phyloP scores from a whole-genome alignment of 2,329 filamentous ascomycete species.

The Beauveria asiatica region DNA sequence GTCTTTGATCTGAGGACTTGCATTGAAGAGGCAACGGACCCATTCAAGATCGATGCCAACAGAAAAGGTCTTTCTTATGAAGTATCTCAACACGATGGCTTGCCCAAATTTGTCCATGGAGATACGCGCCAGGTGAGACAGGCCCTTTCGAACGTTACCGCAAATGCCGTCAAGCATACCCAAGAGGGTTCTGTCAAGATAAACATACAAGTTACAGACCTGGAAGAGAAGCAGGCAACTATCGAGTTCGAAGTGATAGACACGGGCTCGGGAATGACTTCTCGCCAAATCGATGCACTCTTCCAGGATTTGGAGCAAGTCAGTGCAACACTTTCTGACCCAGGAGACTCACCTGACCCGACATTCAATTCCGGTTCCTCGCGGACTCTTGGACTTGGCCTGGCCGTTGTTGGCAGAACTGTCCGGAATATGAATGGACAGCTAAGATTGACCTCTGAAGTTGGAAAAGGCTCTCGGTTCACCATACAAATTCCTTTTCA shows the following conservation, averaged over 20 bases:
- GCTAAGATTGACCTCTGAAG: conserved; percentile 72
- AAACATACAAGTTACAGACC: conserved; percentile 55
- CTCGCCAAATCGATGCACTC: conserved; percentile 45
- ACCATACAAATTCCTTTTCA: conserved; percentile 71
- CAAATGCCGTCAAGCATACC: conserved; percentile 80
- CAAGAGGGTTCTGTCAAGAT: conserved; percentile 57
- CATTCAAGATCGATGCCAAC: conserved; percentile 64
- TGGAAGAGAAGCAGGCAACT: conserved; percentile 45
- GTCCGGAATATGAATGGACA: conserved; percentile 89
- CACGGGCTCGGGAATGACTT: conserved; percentile 65
- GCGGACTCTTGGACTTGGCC: conserved; percentile 63
- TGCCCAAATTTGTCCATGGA: conserved; percentile 66
- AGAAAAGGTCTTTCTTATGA: conserved; percentile 68
- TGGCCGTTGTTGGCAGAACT: conserved; percentile 82
- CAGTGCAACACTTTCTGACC: conserved; percentile 31
- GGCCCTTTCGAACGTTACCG: conserved; percentile 71
- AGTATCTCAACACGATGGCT: conserved; percentile 55
- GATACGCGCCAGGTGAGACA: conserved; percentile 76
- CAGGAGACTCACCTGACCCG: neutral
- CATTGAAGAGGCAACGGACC: conserved; percentile 66
- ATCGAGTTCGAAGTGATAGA: conserved; percentile 71
- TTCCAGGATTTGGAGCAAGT: conserved; percentile 54
- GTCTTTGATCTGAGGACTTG: conserved; percentile 64
- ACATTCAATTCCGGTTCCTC: conserved; percentile 24
- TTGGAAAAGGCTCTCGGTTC: conserved; percentile 74